Evolutionary conservation across 2,329 filamentous ascomycete species (phyloP).

Genomic region (Bertia moriformis): DNA sequence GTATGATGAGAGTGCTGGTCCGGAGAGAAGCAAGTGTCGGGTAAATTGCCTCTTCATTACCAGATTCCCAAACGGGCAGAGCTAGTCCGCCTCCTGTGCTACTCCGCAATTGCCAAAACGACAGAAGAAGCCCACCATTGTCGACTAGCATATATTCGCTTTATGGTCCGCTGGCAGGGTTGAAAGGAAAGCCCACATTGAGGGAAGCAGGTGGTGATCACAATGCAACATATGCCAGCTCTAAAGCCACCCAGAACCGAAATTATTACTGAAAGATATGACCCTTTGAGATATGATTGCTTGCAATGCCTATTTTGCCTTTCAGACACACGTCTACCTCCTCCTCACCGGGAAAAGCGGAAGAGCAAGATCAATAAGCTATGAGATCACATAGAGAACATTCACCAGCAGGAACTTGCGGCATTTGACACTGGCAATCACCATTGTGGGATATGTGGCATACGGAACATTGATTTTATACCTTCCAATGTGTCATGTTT

Average conservation of each 20-base stretch:
- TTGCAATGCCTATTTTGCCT: background rate
- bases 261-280: background rate
- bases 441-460: background rate
- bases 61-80: background rate
- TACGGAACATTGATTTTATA: background rate
- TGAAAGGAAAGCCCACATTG: background rate
- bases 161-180: background rate
- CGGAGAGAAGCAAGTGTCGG: background rate
- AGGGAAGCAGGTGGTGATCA: background rate
- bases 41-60: background rate
- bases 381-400: background rate
- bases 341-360: background rate
- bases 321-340: background rate
- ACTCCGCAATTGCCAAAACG: background rate
- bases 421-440: slow-evolving; percentile 2
- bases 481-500: background rate
- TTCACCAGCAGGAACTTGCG: background rate
- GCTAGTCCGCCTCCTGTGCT: background rate
- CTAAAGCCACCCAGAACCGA: background rate
- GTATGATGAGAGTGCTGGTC: slow-evolving; percentile 2
- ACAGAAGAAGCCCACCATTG: slow-evolving; percentile 2
- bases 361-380: slow-evolving; percentile 1
- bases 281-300: background rate
- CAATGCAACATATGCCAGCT: background rate
- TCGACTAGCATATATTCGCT: background rate